Percentiles rank a stretch among this genome's conserved stretches.
phyloP scores from a whole-genome alignment of 805 yeast species.

The Saccharomyces kudriavzevii region DNA sequence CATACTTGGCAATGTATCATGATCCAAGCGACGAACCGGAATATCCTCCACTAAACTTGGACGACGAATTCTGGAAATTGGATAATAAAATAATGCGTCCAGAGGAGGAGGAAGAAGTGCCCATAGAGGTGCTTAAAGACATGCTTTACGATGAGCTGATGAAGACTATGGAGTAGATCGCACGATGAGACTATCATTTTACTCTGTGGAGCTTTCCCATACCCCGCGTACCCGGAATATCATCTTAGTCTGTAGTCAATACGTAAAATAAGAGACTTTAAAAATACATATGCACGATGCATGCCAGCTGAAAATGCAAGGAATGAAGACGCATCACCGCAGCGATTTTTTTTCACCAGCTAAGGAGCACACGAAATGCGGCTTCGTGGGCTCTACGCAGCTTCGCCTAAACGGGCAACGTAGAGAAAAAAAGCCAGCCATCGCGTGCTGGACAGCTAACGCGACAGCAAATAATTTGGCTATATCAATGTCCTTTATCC shows the following conservation, averaged over 20 bases:
- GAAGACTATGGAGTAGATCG: constrained; percentile 31
- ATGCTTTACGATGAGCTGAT: constrained; percentile 77
- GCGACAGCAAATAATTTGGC: background rate
- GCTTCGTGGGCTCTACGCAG: background rate
- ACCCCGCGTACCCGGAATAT: background rate
- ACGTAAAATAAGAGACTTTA: background rate
- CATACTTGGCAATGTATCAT: constrained; percentile 59
- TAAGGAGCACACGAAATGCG: background rate
- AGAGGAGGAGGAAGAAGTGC: constrained; percentile 73
- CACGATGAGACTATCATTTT: background rate
- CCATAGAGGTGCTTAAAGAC: constrained; percentile 63
- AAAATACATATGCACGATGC: background rate
- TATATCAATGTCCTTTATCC: background rate
- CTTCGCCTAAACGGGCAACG: background rate
- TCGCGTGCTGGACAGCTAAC: background rate
- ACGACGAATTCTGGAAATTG: constrained; percentile 36
- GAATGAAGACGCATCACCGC: background rate
- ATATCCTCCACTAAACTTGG: constrained; percentile 30
- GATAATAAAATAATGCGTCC: constrained; percentile 31
- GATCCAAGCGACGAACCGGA: constrained; percentile 66
- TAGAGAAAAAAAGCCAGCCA: background rate
- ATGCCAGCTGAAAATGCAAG: background rate
- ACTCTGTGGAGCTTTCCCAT: background rate
- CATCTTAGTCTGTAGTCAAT: background rate
- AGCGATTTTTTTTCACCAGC: background rate